Evolutionary conservation across 2,329 filamentous ascomycete genomes (phyloP).

Genomic region (Coleophoma cylindrospora): DNA sequence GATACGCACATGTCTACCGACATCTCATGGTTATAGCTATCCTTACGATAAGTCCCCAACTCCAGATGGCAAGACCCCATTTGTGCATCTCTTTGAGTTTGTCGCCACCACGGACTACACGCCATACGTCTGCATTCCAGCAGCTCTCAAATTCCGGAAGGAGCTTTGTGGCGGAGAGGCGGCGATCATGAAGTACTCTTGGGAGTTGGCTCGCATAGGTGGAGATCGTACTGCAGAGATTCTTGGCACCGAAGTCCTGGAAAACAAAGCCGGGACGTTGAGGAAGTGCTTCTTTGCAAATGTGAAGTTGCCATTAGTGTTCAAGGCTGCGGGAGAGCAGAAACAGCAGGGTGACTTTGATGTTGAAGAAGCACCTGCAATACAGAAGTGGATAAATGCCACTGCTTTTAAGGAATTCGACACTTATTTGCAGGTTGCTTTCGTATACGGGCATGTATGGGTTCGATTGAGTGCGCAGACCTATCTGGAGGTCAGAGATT

Average conservation of each 20-base stretch:
- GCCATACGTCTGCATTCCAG: slow-evolving; percentile 67
- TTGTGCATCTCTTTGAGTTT: slow-evolving; percentile 69
- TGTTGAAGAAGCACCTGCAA: slow-evolving; percentile 47
- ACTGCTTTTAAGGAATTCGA: slow-evolving; percentile 46
- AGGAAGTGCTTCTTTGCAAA: slow-evolving; percentile 67
- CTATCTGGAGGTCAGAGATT: slow-evolving; percentile 74
- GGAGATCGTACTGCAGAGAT: slow-evolving; percentile 53
- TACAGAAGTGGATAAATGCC: slow-evolving; percentile 40
- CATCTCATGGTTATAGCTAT: slow-evolving; percentile 65
- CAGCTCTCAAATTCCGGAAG: slow-evolving; percentile 67
- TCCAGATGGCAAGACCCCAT: slow-evolving; percentile 41
- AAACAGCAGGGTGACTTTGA: slow-evolving; percentile 20
- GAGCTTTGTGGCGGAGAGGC: slow-evolving; percentile 69
- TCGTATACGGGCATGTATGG: slow-evolving; percentile 58
- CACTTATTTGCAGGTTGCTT: slow-evolving; percentile 60
- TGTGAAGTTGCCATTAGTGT: slow-evolving; percentile 60
- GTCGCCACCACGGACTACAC: slow-evolving; percentile 70
- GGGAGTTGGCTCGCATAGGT: slow-evolving; percentile 57
- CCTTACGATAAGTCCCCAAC: slow-evolving; percentile 26
- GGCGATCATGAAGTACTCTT: slow-evolving; percentile 58
- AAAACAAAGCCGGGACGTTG: slow-evolving; percentile 56
- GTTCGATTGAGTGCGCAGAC: slow-evolving; percentile 73
- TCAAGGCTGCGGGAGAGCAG: slow-evolving; percentile 8
- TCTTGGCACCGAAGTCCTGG: slow-evolving; percentile 66
- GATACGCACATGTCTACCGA: slow-evolving; percentile 70